Base-by-base conservation (phyloP, 2,329 filamentous ascomycete species). In the Trichoderma cornu-damae region DNA sequence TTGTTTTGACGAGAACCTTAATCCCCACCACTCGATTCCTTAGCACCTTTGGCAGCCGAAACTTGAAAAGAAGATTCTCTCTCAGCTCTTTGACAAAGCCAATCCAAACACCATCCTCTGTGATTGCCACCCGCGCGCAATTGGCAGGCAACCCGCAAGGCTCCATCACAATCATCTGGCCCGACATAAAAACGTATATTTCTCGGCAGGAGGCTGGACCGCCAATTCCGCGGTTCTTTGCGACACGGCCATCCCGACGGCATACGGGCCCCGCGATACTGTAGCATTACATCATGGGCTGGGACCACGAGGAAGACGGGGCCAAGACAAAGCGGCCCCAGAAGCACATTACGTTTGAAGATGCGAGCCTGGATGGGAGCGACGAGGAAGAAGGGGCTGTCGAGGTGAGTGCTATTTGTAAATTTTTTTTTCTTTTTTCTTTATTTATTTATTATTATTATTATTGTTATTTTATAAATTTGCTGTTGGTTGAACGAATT, bases 321-420 rank as follows among this genome's bases (percentile, higher is more conserved):
- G 44, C n/a, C 57, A 56, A 40, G 44, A 47, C 24, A 30, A 49
- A 35, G 42, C 26, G 14, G 42, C 26, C 18, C 3, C 20, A 22
- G 6, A 46, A 50, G 32, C 57, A 56, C 51, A 59, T 59, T 38
- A 32, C 28, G 20, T 56, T 70, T 55, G 72, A 75, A 35, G 70
- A 67, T 24, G 68, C 68, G 38, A 77, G 60, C 59, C 60, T 75
- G 3, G 77, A 75, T 53, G 73, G 71, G 34, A 80, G 78, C 62
- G 79, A 80, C 47, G 80, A 82, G 57, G 80, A 82, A 43, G 70
- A 69, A 49, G 72, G 69, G 44, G 70, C 78, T 9, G 75, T 83
- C 48, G 80, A 83, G 74, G 80, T 82, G 71, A 43, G 32, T 66
- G 18, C 20, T 18, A n/a, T 30, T 11, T 20, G n/a, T n/a, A n/a